These are phyloP conservation scores for Podaxis carcinomalis DNA, from an alignment of 768 basidiomycete species.

Conservation along the genomic window DNA sequence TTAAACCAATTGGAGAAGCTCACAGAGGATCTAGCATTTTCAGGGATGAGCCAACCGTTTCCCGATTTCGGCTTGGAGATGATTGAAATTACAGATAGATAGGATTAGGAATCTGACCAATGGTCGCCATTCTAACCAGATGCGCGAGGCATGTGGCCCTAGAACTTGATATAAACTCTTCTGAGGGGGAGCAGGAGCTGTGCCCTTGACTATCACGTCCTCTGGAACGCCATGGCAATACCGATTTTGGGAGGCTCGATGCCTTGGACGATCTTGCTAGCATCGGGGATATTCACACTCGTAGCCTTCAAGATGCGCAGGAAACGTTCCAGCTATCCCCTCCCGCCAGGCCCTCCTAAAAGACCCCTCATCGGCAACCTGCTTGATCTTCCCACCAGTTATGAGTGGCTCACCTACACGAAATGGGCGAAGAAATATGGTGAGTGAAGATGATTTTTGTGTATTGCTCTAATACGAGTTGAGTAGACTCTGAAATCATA, in stretches of 20 bases:
- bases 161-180: background rate
- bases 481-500: conserved; percentile 7
- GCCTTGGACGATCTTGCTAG: background rate
- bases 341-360: background rate
- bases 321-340: background rate
- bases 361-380: conserved; percentile 22
- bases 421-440: conserved; percentile 22
- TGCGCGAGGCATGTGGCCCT: no score
- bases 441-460: background rate
- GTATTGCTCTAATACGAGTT: background rate
- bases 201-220: background rate
- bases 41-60: no score
- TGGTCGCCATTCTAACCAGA: no score
- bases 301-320: background rate
- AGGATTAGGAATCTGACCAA: no score
- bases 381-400: conserved; percentile 19
- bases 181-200: background rate
- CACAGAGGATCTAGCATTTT: no score
- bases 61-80: no score
- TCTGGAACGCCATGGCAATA: background rate
- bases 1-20: no score
- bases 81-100: no score
- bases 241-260: background rate
- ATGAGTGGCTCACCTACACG: conserved; percentile 21
- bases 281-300: background rate